phyloP scores from a whole-genome alignment of 2,329 filamentous ascomycete species.

The Helotiales sp. region DNA sequence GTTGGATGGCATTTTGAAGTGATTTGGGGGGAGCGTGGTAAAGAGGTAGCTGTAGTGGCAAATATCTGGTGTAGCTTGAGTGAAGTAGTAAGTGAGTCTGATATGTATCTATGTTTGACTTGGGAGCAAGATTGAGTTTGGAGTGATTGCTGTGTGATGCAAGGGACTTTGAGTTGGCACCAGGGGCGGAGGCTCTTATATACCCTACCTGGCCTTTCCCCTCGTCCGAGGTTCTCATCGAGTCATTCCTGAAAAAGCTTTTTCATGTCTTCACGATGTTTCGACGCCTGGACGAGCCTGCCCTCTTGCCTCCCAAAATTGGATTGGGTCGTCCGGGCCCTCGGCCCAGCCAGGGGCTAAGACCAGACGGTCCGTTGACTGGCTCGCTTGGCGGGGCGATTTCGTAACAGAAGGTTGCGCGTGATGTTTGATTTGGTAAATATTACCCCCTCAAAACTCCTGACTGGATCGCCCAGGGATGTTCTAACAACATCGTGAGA shows the following conservation, averaged over 20 bases:
- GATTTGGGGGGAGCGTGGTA: not conserved
- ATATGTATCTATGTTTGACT: conserved; percentile 4
- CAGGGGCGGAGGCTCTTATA: conserved; percentile 35
- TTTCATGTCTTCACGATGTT: conserved; percentile 19
- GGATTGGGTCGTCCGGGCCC: conserved; percentile 14
- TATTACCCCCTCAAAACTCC: conserved; percentile 34
- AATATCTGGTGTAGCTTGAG: conserved; percentile 1
- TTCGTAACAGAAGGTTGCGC: conserved; percentile 17
- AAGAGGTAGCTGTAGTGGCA: conserved; percentile 1
- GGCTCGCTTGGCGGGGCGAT: conserved; percentile 22
- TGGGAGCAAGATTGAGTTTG: no score
- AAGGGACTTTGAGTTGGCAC: conserved; percentile 9
- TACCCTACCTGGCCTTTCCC: conserved; percentile 25
- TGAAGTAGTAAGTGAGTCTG: not conserved
- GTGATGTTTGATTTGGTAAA: conserved; percentile 15
- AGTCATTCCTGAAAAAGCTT: conserved; percentile 26
- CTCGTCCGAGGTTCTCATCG: conserved; percentile 8
- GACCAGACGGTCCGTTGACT: conserved; percentile 12
- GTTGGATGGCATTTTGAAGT: conserved; percentile 25
- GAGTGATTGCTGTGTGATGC: conserved; percentile 28
- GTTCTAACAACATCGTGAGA: conserved; percentile 17
- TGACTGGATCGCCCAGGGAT: conserved; percentile 13
- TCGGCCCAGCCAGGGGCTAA: conserved; percentile 5
- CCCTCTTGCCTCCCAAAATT: conserved; percentile 13
- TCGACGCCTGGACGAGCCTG: conserved; percentile 22